Conservation (phyloP, 2,329 filamentous ascomycete genomes). For the Leptoxyphium fumago region DNA sequence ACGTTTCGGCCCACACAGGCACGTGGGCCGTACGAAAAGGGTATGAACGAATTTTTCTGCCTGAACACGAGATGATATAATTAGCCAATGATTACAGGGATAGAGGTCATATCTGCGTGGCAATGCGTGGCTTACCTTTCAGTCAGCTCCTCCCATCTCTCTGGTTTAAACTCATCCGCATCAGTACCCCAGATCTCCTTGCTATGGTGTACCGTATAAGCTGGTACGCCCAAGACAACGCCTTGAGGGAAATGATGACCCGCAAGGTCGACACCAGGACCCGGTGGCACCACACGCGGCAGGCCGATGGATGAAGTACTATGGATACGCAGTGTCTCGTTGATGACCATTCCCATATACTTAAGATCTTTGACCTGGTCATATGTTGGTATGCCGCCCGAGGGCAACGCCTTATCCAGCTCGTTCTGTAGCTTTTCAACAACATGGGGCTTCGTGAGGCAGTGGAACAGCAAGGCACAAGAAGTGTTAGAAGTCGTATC, state of each 20-base stretch:
- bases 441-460: slow-evolving; percentile 53
- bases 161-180: slow-evolving; percentile 25
- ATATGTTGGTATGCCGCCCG: slow-evolving; percentile 49
- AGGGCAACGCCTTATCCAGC: slow-evolving; percentile 55
- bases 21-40: slow-evolving; percentile 28
- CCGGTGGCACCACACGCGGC: slow-evolving; percentile 55
- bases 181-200: slow-evolving; percentile 27
- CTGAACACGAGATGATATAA: not conserved
- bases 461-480: slow-evolving; percentile 71
- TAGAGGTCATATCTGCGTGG: not conserved
- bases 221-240: slow-evolving; percentile 25
- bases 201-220: slow-evolving; percentile 27
- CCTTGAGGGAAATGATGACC: slow-evolving; percentile 51
- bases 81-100: not conserved
- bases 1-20: slow-evolving; percentile 30
- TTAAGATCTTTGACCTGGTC: slow-evolving; percentile 59
- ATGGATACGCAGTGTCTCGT: slow-evolving; percentile 76
- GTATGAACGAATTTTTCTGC: slow-evolving; percentile 25
- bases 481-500: slow-evolving; percentile 69
- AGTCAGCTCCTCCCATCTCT: slow-evolving; percentile 26
- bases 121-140: slow-evolving; percentile 6
- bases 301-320: slow-evolving; percentile 76
- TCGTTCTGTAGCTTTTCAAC: slow-evolving; percentile 58
- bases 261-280: slow-evolving; percentile 47
- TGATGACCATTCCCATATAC: slow-evolving; percentile 62